Evolutionary conservation across 2,329 filamentous ascomycete species (phyloP).

Genomic region (Botrytis paeoniae): DNA sequence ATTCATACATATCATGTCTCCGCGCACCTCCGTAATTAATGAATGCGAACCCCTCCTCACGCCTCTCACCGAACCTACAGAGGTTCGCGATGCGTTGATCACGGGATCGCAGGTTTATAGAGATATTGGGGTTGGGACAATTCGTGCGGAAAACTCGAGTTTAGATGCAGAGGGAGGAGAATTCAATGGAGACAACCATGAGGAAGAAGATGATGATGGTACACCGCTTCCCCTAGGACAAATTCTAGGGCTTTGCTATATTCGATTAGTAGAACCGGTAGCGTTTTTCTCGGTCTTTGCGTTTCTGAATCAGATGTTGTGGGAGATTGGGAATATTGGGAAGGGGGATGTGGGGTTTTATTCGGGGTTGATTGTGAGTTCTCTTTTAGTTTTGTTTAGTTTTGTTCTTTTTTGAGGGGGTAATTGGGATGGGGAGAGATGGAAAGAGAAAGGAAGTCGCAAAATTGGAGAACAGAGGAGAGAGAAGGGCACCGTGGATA

Average conservation of each 20-base stretch:
- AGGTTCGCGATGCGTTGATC: neutral
- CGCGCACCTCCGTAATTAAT: neutral
- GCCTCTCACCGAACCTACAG: neutral
- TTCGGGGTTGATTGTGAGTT: conserved; percentile 61
- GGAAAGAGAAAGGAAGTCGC: neutral
- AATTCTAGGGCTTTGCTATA: conserved; percentile 70
- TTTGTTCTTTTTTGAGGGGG: neutral
- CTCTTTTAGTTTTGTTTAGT: neutral
- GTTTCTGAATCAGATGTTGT: conserved; percentile 75
- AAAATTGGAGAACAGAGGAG: neutral
- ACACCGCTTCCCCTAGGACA: conserved; percentile 60
- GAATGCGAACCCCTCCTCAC: conserved; percentile 11
- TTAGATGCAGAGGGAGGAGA: neutral
- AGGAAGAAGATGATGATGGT: conserved; percentile 34
- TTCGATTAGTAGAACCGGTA: conserved; percentile 69
- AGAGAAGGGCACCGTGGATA: neutral
- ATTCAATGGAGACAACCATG: neutral
- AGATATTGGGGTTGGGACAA: neutral
- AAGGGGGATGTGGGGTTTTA: conserved; percentile 75
- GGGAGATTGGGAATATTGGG: conserved; percentile 58
- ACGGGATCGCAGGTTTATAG: neutral
- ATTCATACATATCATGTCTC: neutral
- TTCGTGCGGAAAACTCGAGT: no score
- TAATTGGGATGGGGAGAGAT: no score
- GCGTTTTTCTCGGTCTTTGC: conserved; percentile 84